Conservation (phyloP, 2,329 filamentous ascomycete genomes). For the Colletotrichum sp. region DNA sequence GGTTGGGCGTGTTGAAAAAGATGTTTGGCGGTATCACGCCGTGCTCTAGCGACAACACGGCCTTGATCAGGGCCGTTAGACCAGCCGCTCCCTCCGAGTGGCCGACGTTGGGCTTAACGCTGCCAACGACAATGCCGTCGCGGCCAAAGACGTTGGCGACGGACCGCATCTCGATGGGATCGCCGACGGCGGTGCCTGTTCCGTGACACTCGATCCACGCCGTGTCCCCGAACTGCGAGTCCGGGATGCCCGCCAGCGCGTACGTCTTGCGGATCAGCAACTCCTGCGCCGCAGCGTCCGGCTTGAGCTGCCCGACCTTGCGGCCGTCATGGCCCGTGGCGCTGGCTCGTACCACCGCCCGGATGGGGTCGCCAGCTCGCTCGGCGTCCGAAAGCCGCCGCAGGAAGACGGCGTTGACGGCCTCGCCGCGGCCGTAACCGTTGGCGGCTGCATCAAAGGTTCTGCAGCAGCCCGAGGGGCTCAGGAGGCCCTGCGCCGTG, state of each 20-base stretch:
- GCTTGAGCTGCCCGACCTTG: slow-evolving; percentile 39
- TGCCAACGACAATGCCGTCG: slow-evolving; percentile 27
- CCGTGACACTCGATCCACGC: slow-evolving; percentile 34
- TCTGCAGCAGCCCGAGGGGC: slow-evolving; percentile 17
- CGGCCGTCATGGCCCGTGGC: slow-evolving; percentile 38
- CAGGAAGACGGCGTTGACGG: slow-evolving; percentile 40
- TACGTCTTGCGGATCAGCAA: slow-evolving; percentile 19
- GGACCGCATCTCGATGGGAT: slow-evolving; percentile 45
- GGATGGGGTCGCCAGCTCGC: slow-evolving; percentile 39
- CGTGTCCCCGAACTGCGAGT: not conserved
- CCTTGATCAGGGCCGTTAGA: slow-evolving; percentile 46
- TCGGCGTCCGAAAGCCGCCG: slow-evolving; percentile 46
- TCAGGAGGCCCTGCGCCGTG: slow-evolving; percentile 14
- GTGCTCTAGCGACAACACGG: slow-evolving; percentile 42
- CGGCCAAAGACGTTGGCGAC: slow-evolving; percentile 32
- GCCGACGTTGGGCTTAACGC: slow-evolving; percentile 43
- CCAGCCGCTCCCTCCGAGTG: slow-evolving; percentile 50
- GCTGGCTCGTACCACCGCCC: slow-evolving; percentile 32
- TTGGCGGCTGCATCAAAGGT: slow-evolving; percentile 39
- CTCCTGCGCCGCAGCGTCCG: slow-evolving; percentile 38
- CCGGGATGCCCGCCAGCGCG: not conserved
- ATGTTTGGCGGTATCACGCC: slow-evolving; percentile 43
- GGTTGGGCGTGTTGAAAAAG: slow-evolving; percentile 35
- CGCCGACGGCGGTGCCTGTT: slow-evolving; percentile 47
- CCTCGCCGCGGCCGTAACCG: slow-evolving; percentile 50